Percentiles rank a stretch among this genome's conserved stretches.
These are phyloP conservation scores for Arabidopsis arenosa DNA, from an alignment of 345 rosid genomes.

Conservation along the genomic window DNA sequence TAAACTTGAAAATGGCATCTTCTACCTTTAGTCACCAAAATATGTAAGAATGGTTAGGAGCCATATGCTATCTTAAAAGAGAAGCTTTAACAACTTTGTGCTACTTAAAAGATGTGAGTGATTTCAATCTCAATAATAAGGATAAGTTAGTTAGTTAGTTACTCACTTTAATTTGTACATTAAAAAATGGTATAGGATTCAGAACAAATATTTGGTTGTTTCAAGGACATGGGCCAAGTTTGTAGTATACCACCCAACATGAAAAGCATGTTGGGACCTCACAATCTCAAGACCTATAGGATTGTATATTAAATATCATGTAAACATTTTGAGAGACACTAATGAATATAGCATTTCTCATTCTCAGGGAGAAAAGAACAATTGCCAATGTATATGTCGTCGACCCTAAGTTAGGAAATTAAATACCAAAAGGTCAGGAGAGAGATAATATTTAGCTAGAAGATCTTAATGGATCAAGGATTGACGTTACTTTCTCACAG, in stretches of 20 bases:
- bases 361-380: slow-evolving; percentile 1
- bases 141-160: not conserved
- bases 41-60: slow-evolving; percentile 25
- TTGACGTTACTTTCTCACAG: slow-evolving; percentile 5
- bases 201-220: not conserved
- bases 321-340: slow-evolving; percentile 10
- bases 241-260: slow-evolving; percentile 23
- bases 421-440: not conserved
- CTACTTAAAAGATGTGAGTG: slow-evolving; percentile 13
- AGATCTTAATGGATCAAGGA: slow-evolving; percentile 3
- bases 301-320: not conserved
- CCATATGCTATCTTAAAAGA: slow-evolving; percentile 6
- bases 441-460: slow-evolving; percentile 1
- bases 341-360: slow-evolving; percentile 6
- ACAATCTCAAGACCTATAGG: slow-evolving; percentile 22
- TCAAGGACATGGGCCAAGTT: not conserved
- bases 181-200: slow-evolving; percentile 8
- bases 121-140: not conserved
- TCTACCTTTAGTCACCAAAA: slow-evolving; percentile 55
- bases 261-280: slow-evolving; percentile 4
- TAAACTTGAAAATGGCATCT: slow-evolving; percentile 62
- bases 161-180: not conserved
- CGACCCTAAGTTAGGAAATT: slow-evolving; percentile 4
- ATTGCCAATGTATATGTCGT: slow-evolving; percentile 12
- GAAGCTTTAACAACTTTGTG: slow-evolving; percentile 10